Evolutionary conservation across 2,329 filamentous ascomycete genomes (phyloP), one percentile per base, ranked within the genome.

Genomic region (Aspergillus arachidicola): DNA sequence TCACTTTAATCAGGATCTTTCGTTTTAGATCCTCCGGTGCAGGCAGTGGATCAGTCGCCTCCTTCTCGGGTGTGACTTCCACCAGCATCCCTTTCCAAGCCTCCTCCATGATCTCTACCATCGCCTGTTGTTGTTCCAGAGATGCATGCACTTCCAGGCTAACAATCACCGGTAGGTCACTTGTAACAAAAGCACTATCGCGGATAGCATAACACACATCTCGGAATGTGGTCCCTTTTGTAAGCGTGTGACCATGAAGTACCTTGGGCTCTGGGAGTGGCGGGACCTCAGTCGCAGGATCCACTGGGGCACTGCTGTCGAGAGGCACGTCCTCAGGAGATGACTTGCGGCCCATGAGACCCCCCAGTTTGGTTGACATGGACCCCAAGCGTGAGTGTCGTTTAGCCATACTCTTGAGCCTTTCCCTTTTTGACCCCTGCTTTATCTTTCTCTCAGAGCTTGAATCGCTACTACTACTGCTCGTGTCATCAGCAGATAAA

Each of bases 61-160:
- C 82, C 79, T 83, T 45, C 80, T 91, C 89, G 75, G 68, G 81
- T 80, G 69, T 82, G 79, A 84, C 43, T 80, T 92, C 89, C 12
- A 97, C 83, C 6, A 98, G 83, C 71, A 91, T 80, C 0, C 86
- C 89, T 46, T 85, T 86, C 93, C 94, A 99, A 67, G 92, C 90
- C 69, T 97, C 88, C 68, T 89, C 89, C 91, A 99, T 97, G 66
- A 98, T 96, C 61, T 91, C 86, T 12, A 97, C 94, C 92, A 98
- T 97, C 57, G 91, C 85, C 67, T 93, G 88, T 77, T 99, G 95
- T 77, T 98, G 94, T 59, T 91, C 87, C 1, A 85, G 81, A 64
- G 90, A 87, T 16, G 93, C 90, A 76, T 98, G 94, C 0, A 98
- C 92, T 78, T 99, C 95, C 6, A 98, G 84, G 75, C 93, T 97